Percentiles rank a stretch among this genome's conserved stretches.
Conservation (phyloP, 768 basidiomycete species). For the Calocybe indica region DNA sequence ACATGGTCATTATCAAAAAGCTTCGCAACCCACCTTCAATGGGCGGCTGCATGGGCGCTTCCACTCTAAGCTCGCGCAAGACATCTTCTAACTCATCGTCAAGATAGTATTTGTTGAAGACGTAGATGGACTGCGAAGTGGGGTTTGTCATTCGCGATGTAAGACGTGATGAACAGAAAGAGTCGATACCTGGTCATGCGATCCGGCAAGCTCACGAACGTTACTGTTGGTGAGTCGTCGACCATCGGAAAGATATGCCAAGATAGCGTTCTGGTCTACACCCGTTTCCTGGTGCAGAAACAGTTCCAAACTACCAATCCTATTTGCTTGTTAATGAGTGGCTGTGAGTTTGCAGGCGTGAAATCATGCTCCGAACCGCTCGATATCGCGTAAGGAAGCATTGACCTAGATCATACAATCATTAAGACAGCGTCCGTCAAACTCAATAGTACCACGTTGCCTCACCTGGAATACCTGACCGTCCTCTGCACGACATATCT, state of each 20-base stretch:
- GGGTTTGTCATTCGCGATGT: background rate
- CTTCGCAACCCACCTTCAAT: constrained; percentile 53
- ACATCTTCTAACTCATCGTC: constrained; percentile 65
- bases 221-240: constrained; percentile 65
- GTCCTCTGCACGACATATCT: constrained; percentile 61
- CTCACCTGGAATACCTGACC: constrained; percentile 55
- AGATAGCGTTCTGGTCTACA: constrained; percentile 58
- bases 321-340: constrained; percentile 19
- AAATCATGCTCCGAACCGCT: constrained; percentile 42
- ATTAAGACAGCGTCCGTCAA: background rate
- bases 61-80: constrained; percentile 52
- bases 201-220: constrained; percentile 68
- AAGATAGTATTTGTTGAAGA: constrained; percentile 80
- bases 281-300: constrained; percentile 72
- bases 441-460: background rate
- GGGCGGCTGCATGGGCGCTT: constrained; percentile 59
- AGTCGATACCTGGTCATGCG: constrained; percentile 59
- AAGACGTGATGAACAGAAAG: no score
- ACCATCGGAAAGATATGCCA: constrained; percentile 80
- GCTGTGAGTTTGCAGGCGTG: background rate
- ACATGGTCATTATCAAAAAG: background rate
- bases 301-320: constrained; percentile 60
- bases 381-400: constrained; percentile 69
- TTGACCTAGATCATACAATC: constrained; percentile 37
- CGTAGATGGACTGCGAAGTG: constrained; percentile 54